Percentiles rank a stretch among this genome's conserved stretches.
These are phyloP conservation scores for Penicillium soppii DNA, from an alignment of 495 filamentous ascomycete genomes.

Conservation along the genomic window DNA sequence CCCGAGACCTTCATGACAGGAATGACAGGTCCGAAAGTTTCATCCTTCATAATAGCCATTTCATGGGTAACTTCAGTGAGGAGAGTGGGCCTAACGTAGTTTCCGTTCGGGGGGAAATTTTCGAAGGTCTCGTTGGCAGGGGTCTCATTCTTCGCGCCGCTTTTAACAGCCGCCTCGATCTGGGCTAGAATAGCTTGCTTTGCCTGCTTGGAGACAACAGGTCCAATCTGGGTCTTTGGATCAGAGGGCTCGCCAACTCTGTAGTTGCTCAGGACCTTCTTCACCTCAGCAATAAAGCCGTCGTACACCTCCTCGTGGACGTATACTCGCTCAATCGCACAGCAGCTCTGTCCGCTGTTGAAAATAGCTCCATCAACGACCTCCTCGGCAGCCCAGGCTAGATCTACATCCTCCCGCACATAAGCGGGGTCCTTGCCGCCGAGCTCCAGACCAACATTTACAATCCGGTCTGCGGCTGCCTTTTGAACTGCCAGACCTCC, in stretches of 20 bases:
- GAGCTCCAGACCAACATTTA: slow-evolving; percentile 83
- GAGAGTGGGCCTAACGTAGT: slow-evolving; percentile 82
- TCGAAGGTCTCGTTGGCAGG: slow-evolving; percentile 74
- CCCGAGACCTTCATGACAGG: slow-evolving; percentile 81
- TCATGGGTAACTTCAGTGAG: slow-evolving; percentile 72
- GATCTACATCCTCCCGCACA: slow-evolving; percentile 78
- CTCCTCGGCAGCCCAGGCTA: slow-evolving; percentile 86
- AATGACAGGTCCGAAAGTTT: slow-evolving; percentile 92
- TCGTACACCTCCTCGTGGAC: slow-evolving; percentile 80
- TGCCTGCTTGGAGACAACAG: slow-evolving; percentile 77
- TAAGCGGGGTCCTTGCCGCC: slow-evolving; percentile 95
- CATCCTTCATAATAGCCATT: slow-evolving; percentile 87
- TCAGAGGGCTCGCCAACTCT: slow-evolving; percentile 82
- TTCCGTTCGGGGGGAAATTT: slow-evolving; percentile 66
- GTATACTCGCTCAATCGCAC: slow-evolving; percentile 84
- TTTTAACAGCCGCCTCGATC: slow-evolving; percentile 74
- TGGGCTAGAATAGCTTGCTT: slow-evolving; percentile 70
- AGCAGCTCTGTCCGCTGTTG: slow-evolving; percentile 94
- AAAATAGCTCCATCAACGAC: slow-evolving; percentile 91
- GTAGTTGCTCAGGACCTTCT: slow-evolving; percentile 81
- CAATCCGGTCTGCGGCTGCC: slow-evolving; percentile 74
- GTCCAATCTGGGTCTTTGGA: slow-evolving; percentile 74
- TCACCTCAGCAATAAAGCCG: slow-evolving; percentile 70
- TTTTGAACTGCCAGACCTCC: slow-evolving; percentile 83
- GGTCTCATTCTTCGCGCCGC: slow-evolving; percentile 79